Conservation (phyloP, 2,329 filamentous ascomycete genomes). For the Aureobasidium sp. region DNA sequence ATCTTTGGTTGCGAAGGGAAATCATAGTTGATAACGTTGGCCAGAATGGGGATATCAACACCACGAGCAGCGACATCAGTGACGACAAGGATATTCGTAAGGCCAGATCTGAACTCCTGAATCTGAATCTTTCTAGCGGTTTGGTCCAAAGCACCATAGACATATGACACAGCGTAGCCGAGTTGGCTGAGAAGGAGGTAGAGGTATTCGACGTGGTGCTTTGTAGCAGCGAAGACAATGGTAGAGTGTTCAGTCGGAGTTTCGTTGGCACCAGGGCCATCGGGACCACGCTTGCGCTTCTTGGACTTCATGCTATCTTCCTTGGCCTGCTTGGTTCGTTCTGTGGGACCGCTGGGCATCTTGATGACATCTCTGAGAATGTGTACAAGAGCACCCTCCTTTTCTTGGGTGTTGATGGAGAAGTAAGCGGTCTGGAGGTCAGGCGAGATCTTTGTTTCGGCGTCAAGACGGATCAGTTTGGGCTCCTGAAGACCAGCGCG, state of each 20-base stretch:
- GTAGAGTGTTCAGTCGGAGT: constrained; percentile 85
- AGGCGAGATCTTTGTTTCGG: constrained; percentile 90
- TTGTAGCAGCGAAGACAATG: constrained; percentile 88
- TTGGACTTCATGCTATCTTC: constrained; percentile 45
- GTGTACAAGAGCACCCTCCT: constrained; percentile 84
- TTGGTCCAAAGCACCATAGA: constrained; percentile 91
- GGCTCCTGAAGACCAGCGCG: constrained; percentile 89
- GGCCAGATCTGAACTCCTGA: constrained; percentile 75
- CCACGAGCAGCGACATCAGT: constrained; percentile 92
- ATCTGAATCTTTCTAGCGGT: constrained; percentile 87
- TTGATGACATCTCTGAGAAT: constrained; percentile 88
- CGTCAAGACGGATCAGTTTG: constrained; percentile 78
- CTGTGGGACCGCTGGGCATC: constrained; percentile 62
- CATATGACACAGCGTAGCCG: constrained; percentile 85
- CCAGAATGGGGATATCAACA: constrained; percentile 93
- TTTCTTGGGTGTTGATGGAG: constrained; percentile 81
- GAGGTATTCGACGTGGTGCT: constrained; percentile 95
- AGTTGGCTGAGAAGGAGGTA: constrained; percentile 67
- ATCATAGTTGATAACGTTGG: constrained; percentile 98
- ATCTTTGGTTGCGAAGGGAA: constrained; percentile 96
- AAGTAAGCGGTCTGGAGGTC: constrained; percentile 96
- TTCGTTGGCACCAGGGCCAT: constrained; percentile 47
- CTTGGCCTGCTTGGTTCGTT: constrained; percentile 38
- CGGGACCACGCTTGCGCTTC: constrained; percentile 58
- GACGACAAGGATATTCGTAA: constrained; percentile 84